A percentile compares a stretch with the other conserved stretches of the same genome.
phyloP scores from a whole-genome alignment of 768 basidiomycete genomes.

The Boletales sp. region DNA sequence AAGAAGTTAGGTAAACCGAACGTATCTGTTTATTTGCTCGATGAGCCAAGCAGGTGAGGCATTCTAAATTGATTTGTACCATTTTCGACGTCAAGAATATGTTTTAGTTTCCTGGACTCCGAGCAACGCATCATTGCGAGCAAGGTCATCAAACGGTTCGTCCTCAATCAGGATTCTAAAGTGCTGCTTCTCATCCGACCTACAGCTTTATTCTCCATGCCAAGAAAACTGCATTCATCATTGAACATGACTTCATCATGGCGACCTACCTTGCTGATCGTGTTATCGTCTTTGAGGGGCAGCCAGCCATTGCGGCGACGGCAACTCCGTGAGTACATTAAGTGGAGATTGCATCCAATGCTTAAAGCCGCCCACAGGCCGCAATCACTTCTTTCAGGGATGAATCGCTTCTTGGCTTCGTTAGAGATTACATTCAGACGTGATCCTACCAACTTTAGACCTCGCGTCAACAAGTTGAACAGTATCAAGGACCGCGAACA shows the following conservation, averaged over 20 bases:
- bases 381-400: slow-evolving; percentile 90
- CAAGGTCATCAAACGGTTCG: slow-evolving; percentile 94
- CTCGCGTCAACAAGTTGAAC: slow-evolving; percentile 81
- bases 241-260: slow-evolving; percentile 99
- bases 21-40: slow-evolving; percentile 88
- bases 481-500: slow-evolving; percentile 89
- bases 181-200: not conserved
- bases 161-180: not conserved
- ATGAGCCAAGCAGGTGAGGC: slow-evolving; percentile 81
- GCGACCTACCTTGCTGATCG: slow-evolving; percentile 98
- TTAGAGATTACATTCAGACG: slow-evolving; percentile 98
- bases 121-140: slow-evolving; percentile 99
- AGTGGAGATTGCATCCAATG: not conserved
- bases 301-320: slow-evolving; percentile 83
- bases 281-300: slow-evolving; percentile 88
- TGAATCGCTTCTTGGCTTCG: slow-evolving; percentile 96
- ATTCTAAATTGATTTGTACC: not conserved
- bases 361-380: slow-evolving; percentile 49
- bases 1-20: slow-evolving; percentile 58
- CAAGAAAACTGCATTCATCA: slow-evolving; percentile 97
- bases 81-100: slow-evolving; percentile 2
- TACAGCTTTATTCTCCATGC: slow-evolving; percentile 87
- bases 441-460: slow-evolving; percentile 92
- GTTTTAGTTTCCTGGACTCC: slow-evolving; percentile 84
- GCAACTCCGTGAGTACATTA: slow-evolving; percentile 73